Percentiles rank a stretch among this genome's conserved stretches.
Conservation (phyloP, 192 early-diverging fungal genomes). For the Dissophora ornata region DNA sequence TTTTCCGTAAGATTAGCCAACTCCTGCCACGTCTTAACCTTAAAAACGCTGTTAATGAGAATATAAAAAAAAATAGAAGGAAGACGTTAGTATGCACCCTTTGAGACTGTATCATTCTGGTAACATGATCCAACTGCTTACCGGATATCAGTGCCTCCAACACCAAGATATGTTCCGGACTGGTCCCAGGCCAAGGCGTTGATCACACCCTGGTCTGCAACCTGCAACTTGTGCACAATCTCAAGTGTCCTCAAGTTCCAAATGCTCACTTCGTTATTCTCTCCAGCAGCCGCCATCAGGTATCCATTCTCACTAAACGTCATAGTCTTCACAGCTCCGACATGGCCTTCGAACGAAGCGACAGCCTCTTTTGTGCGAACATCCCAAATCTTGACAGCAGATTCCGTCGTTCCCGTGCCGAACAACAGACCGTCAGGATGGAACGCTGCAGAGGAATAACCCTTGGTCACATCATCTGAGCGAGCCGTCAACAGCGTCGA, state of each 20-base stretch:
- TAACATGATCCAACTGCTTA: conserved; percentile 13
- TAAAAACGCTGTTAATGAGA: conserved; percentile 60
- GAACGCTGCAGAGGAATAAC: conserved; percentile 75
- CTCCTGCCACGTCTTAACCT: conserved; percentile 75
- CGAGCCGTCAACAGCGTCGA: conserved; percentile 59
- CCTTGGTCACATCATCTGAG: conserved; percentile 59
- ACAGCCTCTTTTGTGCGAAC: conserved; percentile 75
- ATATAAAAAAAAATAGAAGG: conserved; percentile 7
- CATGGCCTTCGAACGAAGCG: conserved; percentile 72
- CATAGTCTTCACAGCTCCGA: conserved; percentile 75
- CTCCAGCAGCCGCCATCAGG: conserved; percentile 82
- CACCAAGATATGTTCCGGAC: conserved; percentile 86
- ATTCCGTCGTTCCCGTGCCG: conserved; percentile 79
- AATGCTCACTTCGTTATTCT: conserved; percentile 78
- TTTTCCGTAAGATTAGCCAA: conserved; percentile 64
- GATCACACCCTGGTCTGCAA: conserved; percentile 67
- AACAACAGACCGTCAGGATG: conserved; percentile 95
- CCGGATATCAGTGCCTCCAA: conserved; percentile 71
- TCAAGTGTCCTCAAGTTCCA: conserved; percentile 96
- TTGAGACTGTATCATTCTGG: too few species aligned
- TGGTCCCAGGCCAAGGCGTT: conserved; percentile 80
- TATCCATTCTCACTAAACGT: conserved; percentile 96
- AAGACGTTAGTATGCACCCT: conserved; percentile 3
- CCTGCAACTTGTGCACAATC: conserved; percentile 71
- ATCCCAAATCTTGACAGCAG: conserved; percentile 85